phyloP scores from a whole-genome alignment of 441 rosid species.

The Geranium incanum region DNA sequence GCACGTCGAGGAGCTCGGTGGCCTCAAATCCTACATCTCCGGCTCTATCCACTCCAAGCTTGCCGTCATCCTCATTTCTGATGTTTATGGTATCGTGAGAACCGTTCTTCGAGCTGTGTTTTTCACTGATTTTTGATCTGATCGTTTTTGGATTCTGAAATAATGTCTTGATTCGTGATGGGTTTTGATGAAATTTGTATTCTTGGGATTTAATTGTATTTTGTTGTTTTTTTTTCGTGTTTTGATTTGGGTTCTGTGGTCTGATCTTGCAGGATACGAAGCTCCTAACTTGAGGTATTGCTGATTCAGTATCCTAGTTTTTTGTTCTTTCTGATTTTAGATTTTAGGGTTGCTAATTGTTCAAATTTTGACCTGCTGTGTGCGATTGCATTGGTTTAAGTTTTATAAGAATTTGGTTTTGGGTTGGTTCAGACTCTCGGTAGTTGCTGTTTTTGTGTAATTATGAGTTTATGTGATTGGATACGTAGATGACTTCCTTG shows the following conservation, averaged over 20 bases:
- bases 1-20: constrained; percentile 15
- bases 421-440: too few species aligned
- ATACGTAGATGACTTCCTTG: too few species aligned
- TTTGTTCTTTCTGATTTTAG: too few species aligned
- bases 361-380: too few species aligned
- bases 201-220: not conserved
- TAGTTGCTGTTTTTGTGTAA: too few species aligned
- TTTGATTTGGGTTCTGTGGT: not conserved
- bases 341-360: too few species aligned
- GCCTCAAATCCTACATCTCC: constrained; percentile 16
- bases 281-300: not conserved
- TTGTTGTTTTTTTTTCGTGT: not conserved
- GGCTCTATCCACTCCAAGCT: constrained; percentile 21
- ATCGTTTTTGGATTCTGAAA: not conserved
- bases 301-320: not conserved
- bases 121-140: too few species aligned
- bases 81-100: constrained; percentile 17
- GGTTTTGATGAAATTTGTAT: not conserved
- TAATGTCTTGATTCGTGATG: not conserved
- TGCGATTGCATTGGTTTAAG: too few species aligned
- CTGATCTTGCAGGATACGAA: constrained; percentile 1
- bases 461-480: too few species aligned
- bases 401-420: too few species aligned
- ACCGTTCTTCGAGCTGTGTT: too few species aligned
- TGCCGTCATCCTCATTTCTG: constrained; percentile 21